phyloP scores from a whole-genome alignment of 352 stramenopile species.

The Peronospora destructor region DNA sequence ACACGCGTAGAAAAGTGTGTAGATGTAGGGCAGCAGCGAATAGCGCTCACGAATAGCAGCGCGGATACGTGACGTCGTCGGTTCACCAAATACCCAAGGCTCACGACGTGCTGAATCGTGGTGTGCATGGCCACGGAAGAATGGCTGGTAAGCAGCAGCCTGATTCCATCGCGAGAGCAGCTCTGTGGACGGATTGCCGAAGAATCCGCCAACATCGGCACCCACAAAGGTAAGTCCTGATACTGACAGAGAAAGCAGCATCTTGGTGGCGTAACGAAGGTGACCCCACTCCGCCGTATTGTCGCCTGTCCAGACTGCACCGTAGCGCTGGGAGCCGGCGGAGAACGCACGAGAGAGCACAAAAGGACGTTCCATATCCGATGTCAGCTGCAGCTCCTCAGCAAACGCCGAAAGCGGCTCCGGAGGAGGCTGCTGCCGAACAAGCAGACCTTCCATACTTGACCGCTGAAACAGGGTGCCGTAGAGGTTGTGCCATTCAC shows the following conservation, averaged over 20 bases:
- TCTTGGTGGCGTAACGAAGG: slow-evolving; percentile 92
- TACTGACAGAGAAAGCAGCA: slow-evolving; percentile 96
- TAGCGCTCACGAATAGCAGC: slow-evolving; percentile 92
- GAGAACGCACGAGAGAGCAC: slow-evolving; percentile 97
- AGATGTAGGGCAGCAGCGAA: slow-evolving; percentile 93
- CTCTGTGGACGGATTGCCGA: slow-evolving; percentile 93
- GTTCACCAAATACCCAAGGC: slow-evolving; percentile 96
- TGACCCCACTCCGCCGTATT: slow-evolving; percentile 96
- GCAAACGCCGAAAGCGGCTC: slow-evolving; percentile 38
- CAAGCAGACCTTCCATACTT: slow-evolving; percentile 89
- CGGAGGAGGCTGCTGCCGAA: slow-evolving; percentile 52
- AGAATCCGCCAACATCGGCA: slow-evolving; percentile 98
- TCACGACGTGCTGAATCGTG: slow-evolving; percentile 97
- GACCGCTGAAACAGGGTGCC: slow-evolving; percentile 97
- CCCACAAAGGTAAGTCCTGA: slow-evolving; percentile 95
- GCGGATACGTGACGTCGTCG: slow-evolving; percentile 86
- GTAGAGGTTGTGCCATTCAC: slow-evolving; percentile 99
- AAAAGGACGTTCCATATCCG: slow-evolving; percentile 89
- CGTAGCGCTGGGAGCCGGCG: slow-evolving; percentile 94
- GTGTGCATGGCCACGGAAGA: slow-evolving; percentile 98
- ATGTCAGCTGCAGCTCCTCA: slow-evolving; percentile 29
- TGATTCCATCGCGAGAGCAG: slow-evolving; percentile 96
- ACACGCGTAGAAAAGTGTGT: slow-evolving; percentile 82
- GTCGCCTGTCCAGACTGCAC: slow-evolving; percentile 98
- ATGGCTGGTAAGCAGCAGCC: slow-evolving; percentile 94